Evolutionary conservation across 163 green algal genomes (phyloP).

Genomic region (Trebouxiophyceae sp.): DNA sequence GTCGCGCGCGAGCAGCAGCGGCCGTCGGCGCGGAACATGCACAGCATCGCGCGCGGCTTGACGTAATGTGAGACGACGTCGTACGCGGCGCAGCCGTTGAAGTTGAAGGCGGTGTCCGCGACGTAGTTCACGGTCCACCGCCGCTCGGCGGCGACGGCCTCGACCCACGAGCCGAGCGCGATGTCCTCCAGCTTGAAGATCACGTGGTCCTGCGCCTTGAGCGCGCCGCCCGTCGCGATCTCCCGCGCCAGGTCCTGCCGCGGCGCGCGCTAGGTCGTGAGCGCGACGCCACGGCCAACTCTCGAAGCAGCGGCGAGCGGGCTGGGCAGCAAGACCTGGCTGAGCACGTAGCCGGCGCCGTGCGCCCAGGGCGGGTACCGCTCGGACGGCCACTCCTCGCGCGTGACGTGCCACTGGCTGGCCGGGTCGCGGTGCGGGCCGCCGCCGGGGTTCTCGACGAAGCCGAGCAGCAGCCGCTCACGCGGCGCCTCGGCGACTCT

Average conservation of each 20-base stretch:
- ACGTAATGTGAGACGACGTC: conserved; percentile 43
- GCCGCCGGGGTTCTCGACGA: conserved; percentile 26
- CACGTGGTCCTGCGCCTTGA: conserved; percentile 17
- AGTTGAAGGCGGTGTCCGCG: conserved; percentile 33
- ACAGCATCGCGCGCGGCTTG: conserved; percentile 15
- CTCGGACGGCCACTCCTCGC: conserved; percentile 31
- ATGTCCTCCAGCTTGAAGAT: conserved; percentile 47
- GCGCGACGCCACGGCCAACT: too few species aligned
- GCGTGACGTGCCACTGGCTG: conserved; percentile 29
- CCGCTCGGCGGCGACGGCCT: conserved; percentile 16
- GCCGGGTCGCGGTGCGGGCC: conserved; percentile 25
- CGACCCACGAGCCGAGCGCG: conserved; percentile 31
- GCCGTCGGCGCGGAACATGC: conserved; percentile 20
- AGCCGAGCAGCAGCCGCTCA: conserved; percentile 23
- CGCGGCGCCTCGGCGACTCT: conserved; percentile 3
- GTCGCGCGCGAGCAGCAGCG: not conserved
- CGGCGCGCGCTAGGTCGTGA: not conserved
- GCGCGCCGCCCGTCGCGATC: conserved; percentile 25
- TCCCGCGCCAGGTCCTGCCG: conserved; percentile 20
- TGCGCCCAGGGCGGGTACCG: conserved; percentile 39
- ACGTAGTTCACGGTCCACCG: conserved; percentile 16
- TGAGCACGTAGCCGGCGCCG: conserved; percentile 36
- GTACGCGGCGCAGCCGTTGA: conserved; percentile 13
- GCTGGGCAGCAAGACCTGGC: conserved; percentile 4
- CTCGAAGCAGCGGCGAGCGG: not conserved